Conservation (phyloP, 805 yeast genomes). For the Candida coquimbonensis region DNA sequence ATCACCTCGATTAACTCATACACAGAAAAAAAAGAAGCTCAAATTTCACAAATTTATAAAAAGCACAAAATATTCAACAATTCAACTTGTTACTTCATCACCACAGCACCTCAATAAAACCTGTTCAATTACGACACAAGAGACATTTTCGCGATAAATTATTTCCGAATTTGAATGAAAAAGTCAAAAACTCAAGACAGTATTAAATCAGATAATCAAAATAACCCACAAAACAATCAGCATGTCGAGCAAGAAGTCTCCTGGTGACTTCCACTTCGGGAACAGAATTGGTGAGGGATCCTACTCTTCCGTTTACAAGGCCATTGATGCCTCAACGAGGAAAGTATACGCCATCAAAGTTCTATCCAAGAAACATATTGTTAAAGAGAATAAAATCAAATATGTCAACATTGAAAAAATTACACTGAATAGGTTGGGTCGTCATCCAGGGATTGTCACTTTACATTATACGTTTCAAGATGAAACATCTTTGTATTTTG, state of each 20-base stretch:
- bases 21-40: no score
- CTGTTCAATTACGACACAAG: no score
- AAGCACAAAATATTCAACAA: no score
- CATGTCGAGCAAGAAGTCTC: conserved; percentile 43
- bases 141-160: background rate
- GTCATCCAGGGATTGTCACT: conserved; percentile 92
- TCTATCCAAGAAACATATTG: conserved; percentile 85
- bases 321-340: conserved; percentile 64
- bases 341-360: conserved; percentile 87
- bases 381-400: conserved; percentile 88
- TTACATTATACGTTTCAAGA: conserved; percentile 94
- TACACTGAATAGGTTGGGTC: conserved; percentile 78
- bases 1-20: no score
- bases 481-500: conserved; percentile 79
- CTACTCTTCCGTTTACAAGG: conserved; percentile 88
- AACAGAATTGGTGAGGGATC: conserved; percentile 91
- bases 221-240: background rate
- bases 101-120: no score
- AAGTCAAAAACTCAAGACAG: no score
- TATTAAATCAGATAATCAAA: background rate
- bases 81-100: no score
- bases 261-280: conserved; percentile 75
- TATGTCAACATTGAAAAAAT: conserved; percentile 94
- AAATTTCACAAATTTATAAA: no score
- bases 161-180: no score